phyloP scores from a whole-genome alignment of 2,329 filamentous ascomycete species.

The Setomelanomma holmii region DNA sequence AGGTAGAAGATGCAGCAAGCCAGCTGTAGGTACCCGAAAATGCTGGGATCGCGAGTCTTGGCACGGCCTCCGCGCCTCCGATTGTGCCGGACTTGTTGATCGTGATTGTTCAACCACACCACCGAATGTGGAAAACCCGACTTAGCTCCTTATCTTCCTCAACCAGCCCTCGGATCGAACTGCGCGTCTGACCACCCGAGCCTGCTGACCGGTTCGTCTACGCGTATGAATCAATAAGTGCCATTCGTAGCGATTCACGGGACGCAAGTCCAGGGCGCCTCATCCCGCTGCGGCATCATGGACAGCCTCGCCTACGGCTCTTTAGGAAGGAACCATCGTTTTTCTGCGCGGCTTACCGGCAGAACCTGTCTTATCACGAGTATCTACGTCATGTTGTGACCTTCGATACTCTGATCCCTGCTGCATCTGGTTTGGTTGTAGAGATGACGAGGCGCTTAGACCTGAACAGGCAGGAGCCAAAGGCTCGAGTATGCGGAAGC shows the following conservation, averaged over 20 bases:
- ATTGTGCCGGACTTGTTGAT: too few relatives aligned
- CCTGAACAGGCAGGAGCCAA: conserved; percentile 22
- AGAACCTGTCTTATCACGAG: background rate
- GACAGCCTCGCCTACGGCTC: background rate
- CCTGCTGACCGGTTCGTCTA: background rate
- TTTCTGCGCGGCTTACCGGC: background rate
- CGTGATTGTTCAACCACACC: too few relatives aligned
- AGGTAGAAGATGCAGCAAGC: too few relatives aligned
- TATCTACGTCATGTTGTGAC: background rate
- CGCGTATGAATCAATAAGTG: too few relatives aligned
- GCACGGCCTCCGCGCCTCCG: background rate
- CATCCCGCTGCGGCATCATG: background rate
- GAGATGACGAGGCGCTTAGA: conserved; percentile 13
- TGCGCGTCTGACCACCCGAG: background rate
- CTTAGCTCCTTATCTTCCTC: background rate
- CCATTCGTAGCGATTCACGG: too few relatives aligned
- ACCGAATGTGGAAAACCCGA: background rate
- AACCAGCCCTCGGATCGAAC: background rate
- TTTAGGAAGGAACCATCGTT: background rate
- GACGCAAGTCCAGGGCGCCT: too few relatives aligned
- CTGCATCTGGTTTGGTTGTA: background rate
- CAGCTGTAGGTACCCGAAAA: background rate
- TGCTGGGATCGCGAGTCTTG: background rate
- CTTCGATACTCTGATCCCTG: background rate
- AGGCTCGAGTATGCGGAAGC: conserved; percentile 1